These are phyloP conservation scores for Musa schizocarpa DNA, from an alignment of 176 grass and related monocot genomes.

Conservation along the genomic window DNA sequence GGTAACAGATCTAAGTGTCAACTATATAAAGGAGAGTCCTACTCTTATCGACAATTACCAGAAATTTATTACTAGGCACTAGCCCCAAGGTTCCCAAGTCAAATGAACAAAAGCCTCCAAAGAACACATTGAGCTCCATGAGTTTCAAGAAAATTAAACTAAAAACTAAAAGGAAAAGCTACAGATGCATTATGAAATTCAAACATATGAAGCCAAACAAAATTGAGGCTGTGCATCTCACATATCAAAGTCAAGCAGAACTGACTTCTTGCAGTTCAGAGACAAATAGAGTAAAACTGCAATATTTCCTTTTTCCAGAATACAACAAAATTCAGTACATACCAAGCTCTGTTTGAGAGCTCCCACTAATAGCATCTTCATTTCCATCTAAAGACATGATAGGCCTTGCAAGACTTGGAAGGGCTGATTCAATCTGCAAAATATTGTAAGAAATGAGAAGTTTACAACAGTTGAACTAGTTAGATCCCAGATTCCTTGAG, in stretches of 20 bases:
- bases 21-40: too few relatives aligned
- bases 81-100: not conserved
- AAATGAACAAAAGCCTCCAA: not conserved
- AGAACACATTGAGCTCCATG: not conserved
- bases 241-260: too few relatives aligned
- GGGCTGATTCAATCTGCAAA: slow-evolving; percentile 12
- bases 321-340: not conserved
- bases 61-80: too few relatives aligned
- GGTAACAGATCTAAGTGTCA: too few relatives aligned
- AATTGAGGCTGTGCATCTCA: too few relatives aligned
- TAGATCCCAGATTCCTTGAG: not conserved
- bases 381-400: slow-evolving; percentile 19
- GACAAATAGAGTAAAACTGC: too few relatives aligned
- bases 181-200: not conserved
- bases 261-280: too few relatives aligned
- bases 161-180: not conserved
- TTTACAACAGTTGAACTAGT: not conserved
- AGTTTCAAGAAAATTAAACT: not conserved
- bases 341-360: slow-evolving; percentile 17
- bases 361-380: slow-evolving; percentile 19
- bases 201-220: too few relatives aligned
- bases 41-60: too few relatives aligned
- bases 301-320: not conserved
- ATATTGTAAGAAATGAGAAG: not conserved
- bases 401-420: slow-evolving; percentile 13